Evolutionary conservation across 2,329 filamentous ascomycete species (phyloP).

Genomic region (Verruconis gallopava): DNA sequence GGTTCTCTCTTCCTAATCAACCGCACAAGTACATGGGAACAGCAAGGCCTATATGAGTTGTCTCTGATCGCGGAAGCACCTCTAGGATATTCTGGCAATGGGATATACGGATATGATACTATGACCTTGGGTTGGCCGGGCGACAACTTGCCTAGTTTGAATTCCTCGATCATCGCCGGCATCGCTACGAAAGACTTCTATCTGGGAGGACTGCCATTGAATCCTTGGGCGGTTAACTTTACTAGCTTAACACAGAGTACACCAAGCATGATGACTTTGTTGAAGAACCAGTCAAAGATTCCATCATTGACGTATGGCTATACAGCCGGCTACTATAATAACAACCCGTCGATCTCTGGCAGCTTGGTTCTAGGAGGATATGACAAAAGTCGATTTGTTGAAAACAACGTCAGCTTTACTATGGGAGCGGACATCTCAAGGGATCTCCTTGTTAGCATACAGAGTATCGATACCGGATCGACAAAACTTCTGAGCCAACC

Average conservation of each 20-base stretch:
- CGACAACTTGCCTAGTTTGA: constrained; percentile 6
- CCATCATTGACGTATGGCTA: constrained; percentile 16
- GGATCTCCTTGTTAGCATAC: constrained; percentile 14
- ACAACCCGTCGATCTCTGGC: constrained; percentile 10
- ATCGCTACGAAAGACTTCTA: constrained; percentile 11
- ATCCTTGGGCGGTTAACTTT: constrained; percentile 10
- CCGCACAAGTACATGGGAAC: constrained; percentile 13
- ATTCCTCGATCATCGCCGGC: constrained; percentile 7
- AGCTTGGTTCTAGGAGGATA: constrained; percentile 17
- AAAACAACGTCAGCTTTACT: constrained; percentile 13
- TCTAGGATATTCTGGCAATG: constrained; percentile 12
- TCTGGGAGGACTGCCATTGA: constrained; percentile 9
- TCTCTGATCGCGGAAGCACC: constrained; percentile 12
- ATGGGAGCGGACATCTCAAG: constrained; percentile 12
- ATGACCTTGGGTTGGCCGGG: constrained; percentile 9
- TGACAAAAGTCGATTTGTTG: constrained; percentile 14
- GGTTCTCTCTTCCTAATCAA: constrained; percentile 13
- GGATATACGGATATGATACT: constrained; percentile 12
- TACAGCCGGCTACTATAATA: constrained; percentile 13
- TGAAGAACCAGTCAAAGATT: constrained; percentile 13
- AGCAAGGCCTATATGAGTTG: constrained; percentile 13
- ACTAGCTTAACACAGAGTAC: constrained; percentile 1
- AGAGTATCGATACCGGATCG: constrained; percentile 14
- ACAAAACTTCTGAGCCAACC: constrained; percentile 24
- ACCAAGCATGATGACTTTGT: constrained; percentile 11